Evolutionary conservation across 257 asterid species (phyloP).

Genomic region (Capsicum rhomboideum): DNA sequence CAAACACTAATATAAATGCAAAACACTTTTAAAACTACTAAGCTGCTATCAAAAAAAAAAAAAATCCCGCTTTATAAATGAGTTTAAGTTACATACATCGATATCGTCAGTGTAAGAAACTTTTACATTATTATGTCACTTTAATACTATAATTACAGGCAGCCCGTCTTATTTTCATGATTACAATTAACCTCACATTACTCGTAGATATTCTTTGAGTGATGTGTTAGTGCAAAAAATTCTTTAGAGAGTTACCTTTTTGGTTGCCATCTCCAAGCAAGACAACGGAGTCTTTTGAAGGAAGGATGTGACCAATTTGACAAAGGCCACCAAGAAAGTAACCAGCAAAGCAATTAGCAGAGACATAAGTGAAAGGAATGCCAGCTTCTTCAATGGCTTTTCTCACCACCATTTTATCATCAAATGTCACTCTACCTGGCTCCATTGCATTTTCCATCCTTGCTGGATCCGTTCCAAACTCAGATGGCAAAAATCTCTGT

Average conservation of each 20-base stretch:
- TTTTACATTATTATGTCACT: too few species aligned
- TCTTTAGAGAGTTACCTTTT: constrained; percentile 10
- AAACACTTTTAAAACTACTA: too few species aligned
- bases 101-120: too few species aligned
- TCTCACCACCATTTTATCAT: constrained; percentile 26
- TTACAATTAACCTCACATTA: too few species aligned
- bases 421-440: constrained; percentile 23
- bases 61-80: too few species aligned
- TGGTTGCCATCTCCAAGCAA: constrained; percentile 19
- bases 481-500: constrained; percentile 31
- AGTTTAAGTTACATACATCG: too few species aligned
- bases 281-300: constrained; percentile 12
- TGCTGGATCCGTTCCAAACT: constrained; percentile 26
- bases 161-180: too few species aligned
- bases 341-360: constrained; percentile 26
- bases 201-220: too few species aligned
- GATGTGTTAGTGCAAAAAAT: too few species aligned
- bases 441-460: constrained; percentile 19
- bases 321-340: constrained; percentile 24
- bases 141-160: too few species aligned
- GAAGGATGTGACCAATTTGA: constrained; percentile 22
- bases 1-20: too few species aligned
- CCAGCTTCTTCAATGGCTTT: constrained; percentile 26
- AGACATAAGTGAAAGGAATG: constrained; percentile 22
- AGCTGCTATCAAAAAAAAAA: too few species aligned